phyloP scores from a whole-genome alignment of 2,329 filamentous ascomycete species.

The Fusarium veterinarium region DNA sequence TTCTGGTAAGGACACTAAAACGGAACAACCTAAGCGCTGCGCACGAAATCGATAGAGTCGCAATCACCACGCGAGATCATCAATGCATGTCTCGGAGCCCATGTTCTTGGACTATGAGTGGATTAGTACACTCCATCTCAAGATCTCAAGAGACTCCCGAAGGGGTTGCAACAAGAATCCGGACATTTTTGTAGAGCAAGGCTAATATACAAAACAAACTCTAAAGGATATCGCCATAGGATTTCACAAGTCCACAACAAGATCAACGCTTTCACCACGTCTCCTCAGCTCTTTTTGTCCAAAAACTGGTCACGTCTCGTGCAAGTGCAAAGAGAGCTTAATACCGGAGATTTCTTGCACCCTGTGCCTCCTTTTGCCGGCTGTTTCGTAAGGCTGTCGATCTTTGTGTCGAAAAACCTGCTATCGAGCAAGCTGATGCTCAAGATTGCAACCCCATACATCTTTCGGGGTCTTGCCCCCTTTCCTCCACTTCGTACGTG shows the following conservation, averaged over 20 bases:
- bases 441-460: constrained; percentile 13
- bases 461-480: constrained; percentile 13
- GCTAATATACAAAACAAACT: not conserved
- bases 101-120: constrained; percentile 15
- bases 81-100: constrained; percentile 34
- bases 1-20: not conserved
- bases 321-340: not conserved
- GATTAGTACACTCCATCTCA: constrained; percentile 23
- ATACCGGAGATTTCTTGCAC: not conserved
- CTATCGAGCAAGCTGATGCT: constrained; percentile 16
- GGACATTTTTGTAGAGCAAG: not conserved
- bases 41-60: constrained; percentile 1
- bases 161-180: not conserved
- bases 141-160: constrained; percentile 15
- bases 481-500: not conserved
- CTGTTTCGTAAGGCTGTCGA: constrained; percentile 8
- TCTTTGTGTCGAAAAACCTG: constrained; percentile 10
- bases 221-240: not conserved
- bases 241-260: not conserved
- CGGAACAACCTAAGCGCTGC: not conserved
- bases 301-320: not conserved
- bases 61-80: constrained; percentile 29
- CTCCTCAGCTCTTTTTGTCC: not conserved
- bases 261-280: not conserved
- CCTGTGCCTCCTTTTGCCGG: not conserved